Conservation (phyloP, 345 rosid species). For the rapeseed (Brassica napus) region Da-Ae NC_063452.1:61768001-61768500, state of each 20-base stretch:
- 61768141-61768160: not conserved
- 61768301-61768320: not conserved
- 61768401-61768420: not conserved
- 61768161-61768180: not conserved
- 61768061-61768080: not conserved
- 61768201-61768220: not conserved
- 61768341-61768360: not conserved
- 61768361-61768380: not conserved
- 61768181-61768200: not conserved
- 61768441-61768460: not conserved
- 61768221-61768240: not conserved
- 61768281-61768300: not conserved
- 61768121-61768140: not conserved
- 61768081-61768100: conserved; percentile 8
- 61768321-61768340: not conserved
- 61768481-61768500: not conserved
- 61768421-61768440: not conserved
- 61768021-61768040: conserved; percentile 8
- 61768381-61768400: not conserved
- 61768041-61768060: conserved; percentile 6
- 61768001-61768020: not conserved
- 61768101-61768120: not conserved
- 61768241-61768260: not conserved
- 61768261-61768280: not conserved
- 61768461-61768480: not conserved